Evolutionary conservation across 352 stramenopile species (phyloP), one percentile per base, ranked within the genome.

Genomic region (Globisporangium abappressorium): DNA sequence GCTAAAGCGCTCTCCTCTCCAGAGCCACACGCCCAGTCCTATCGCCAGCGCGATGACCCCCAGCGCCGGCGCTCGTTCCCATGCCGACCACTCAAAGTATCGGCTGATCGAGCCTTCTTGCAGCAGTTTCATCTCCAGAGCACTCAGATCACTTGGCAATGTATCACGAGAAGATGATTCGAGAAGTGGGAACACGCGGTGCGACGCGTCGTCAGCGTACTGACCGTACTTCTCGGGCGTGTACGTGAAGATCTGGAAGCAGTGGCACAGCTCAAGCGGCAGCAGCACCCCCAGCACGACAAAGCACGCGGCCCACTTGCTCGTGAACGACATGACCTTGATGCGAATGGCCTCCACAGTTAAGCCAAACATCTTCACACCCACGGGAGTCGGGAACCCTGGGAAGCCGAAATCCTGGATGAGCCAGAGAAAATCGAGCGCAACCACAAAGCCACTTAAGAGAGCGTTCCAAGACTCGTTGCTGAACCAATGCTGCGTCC

Each of bases 391-490:
- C 6, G 70, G 64, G 70, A 89, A 84, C 12, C 65, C 69, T n/a
- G 82, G 80, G 53, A 89, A 91, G 26, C 77, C 36, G 36, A 65
- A 85, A 49, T 85, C 77, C 47, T 89, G 81, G 9, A 85, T 47
- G 9, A 88, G 15, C 80, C 79, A 89, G 14, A 85, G 34, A 0
- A 88, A 0, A 65, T 91, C 79, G 33, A 89, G 69, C 22, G 58
- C 58, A 4, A 91, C 68, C 26, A 83, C 57, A 0, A 77, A 62
- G 1, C 77, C 71, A 26, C 69, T 69, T 8, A 83, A 65, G 57
- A 87, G 47, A 14, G 66, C 65, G 41, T 69, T 71, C 75, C 79
- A 87, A 7, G 79, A 79, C 33, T 72, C 62, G 58, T 85, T 85
- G n/a, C 66, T 71, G 47, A 74, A 69, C 74, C 70, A 82, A 18